These are phyloP conservation scores for Neurospora discreta DNA, from an alignment of 495 filamentous ascomycete species.

Conservation along the genomic window DNA sequence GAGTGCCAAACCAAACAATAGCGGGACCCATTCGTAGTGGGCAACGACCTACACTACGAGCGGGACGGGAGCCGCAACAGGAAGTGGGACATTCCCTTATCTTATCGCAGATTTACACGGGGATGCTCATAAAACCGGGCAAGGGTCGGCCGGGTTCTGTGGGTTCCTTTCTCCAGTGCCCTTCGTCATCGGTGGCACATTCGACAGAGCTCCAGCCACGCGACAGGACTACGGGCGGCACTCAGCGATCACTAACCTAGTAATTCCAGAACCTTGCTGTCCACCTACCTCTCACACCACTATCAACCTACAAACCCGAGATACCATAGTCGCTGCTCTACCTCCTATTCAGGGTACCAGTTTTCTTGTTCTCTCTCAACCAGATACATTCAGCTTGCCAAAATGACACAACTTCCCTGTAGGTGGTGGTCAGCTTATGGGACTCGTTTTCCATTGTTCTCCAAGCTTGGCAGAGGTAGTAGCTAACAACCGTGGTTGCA, in stretches of 20 bases:
- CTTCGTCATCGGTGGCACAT: conserved; percentile 26
- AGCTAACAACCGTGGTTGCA: conserved; percentile 27
- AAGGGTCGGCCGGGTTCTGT: not conserved
- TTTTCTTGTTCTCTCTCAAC: not conserved
- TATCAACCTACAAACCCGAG: not conserved
- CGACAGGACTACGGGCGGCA: not conserved
- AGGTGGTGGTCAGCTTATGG: conserved; percentile 26
- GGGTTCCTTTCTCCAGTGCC: conserved; percentile 2
- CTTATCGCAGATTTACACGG: conserved; percentile 15
- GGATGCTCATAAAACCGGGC: not conserved
- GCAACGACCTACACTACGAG: conserved; percentile 6
- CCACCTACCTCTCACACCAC: not conserved
- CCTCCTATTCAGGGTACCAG: not conserved
- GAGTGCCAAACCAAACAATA: not conserved
- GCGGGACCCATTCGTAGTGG: conserved; percentile 8
- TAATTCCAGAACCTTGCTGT: not conserved
- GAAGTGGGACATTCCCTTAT: conserved; percentile 13
- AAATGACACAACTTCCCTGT: conserved; percentile 67
- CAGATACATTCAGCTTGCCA: conserved; percentile 4
- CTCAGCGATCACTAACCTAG: not conserved
- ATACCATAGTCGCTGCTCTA: not conserved
- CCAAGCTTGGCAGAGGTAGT: not conserved
- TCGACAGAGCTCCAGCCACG: conserved; percentile 12
- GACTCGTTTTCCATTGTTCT: not conserved
- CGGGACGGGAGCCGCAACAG: not conserved